Conservation (phyloP, 768 basidiomycete species). For the Boletus rubroflammeus region DNA sequence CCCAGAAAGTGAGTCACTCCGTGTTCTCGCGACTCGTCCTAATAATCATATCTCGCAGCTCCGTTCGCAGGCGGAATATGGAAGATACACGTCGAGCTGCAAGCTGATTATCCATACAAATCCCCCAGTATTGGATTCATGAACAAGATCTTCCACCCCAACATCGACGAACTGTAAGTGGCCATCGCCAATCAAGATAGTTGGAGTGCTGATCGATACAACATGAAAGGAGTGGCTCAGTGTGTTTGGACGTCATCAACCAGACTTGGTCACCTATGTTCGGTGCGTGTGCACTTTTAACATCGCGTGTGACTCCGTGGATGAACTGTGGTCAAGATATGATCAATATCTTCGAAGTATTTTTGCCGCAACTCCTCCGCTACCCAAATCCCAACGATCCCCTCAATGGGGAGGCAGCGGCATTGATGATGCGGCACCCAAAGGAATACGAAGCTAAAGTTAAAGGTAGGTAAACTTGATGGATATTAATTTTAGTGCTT, state of each 20-base stretch:
- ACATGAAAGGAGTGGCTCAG: conserved; percentile 81
- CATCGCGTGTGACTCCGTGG: not conserved
- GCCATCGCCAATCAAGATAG: conserved; percentile 1
- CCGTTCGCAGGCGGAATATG: conserved; percentile 97
- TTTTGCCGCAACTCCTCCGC: conserved; percentile 92
- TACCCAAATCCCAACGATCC: conserved; percentile 99
- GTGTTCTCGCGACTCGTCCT: conserved; percentile 1
- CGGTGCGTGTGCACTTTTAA: conserved; percentile 50
- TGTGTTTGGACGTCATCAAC: conserved; percentile 98
- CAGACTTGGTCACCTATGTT: conserved; percentile 99
- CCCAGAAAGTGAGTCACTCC: conserved; percentile 70
- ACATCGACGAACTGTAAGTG: conserved; percentile 95
- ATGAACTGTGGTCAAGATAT: conserved; percentile 59
- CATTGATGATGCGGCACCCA: conserved; percentile 94
- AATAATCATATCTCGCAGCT: conserved; percentile 45
- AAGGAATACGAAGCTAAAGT: conserved; percentile 94
- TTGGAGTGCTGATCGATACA: conserved; percentile 6
- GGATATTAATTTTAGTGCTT: not conserved
- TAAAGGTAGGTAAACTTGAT: conserved; percentile 54
- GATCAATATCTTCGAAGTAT: conserved; percentile 99
- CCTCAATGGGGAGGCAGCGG: conserved; percentile 96
- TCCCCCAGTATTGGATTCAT: conserved; percentile 99
- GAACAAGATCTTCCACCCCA: conserved; percentile 99
- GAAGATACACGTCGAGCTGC: conserved; percentile 99
- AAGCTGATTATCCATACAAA: conserved; percentile 98